Evolutionary conservation across 768 basidiomycete genomes (phyloP), one percentile per base, ranked within the genome.

Genomic region (Amanita muscaria): DNA sequence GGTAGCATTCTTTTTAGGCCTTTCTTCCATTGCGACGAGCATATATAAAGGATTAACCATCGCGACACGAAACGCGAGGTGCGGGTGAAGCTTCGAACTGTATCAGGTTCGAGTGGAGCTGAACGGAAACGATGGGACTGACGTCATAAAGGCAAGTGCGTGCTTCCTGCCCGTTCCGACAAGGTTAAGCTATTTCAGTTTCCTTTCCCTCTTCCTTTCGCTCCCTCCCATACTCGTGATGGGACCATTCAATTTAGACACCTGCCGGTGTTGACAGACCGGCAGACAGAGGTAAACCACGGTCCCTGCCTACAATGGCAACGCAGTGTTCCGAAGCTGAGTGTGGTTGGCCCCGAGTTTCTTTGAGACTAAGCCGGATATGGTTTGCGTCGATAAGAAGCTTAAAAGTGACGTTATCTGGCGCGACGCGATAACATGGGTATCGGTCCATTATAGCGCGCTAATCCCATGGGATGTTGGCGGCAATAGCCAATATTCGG

Each of bases 141-240:
- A 39, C 38, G 38, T 39, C 38, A 39, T 18, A n/a, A 23, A 12
- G 9, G 9, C 11, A 14, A 15, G 15, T 8, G 21, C 19, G 24
- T 2, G 21, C 38, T 39, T 39, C 38, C 24, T 18, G 21, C 6
- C 10, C 24, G 38, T 22, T 39, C 38, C 23, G 23, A 39, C 23
- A 39, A 39, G 23, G 22, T 39, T 25, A 39, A 39, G 23, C 38
- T 39, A 39, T 39, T 39, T 39, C 38, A 39, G 38, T 39, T 39
- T 4, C 21, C 22, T 39, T 23, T 18, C 24, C 24, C 15, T 39
- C 22, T 39, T 39, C 38, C n/a, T n/a, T n/a, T n/a, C n/a, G n/a
- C n/a, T n/a, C n/a, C n/a, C n/a, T n/a, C n/a, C n/a, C n/a, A n/a
- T n/a, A n/a, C n/a, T 7, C 22, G 19, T 18, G 38, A 12, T 11